phyloP scores from a whole-genome alignment of 225 moss, liverwort and hornwort genomes.

The Ulota crispa region DNA sequence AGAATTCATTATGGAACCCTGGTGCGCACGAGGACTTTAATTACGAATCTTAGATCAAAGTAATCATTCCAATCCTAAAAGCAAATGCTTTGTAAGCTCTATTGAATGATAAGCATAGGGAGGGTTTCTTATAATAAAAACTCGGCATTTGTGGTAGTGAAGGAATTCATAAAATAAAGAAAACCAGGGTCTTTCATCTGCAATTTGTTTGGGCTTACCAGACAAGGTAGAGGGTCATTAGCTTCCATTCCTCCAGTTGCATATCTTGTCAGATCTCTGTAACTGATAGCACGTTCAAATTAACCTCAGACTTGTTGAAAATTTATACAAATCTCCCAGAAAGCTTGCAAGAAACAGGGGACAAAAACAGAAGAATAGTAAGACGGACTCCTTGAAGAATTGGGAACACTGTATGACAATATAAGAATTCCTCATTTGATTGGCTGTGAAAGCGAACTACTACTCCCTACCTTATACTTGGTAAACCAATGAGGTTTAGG shows the following conservation, averaged over 20 bases:
- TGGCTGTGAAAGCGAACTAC: neutral
- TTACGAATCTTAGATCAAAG: no score
- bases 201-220: neutral
- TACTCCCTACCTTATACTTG: neutral
- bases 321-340: neutral
- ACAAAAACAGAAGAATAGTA: neutral
- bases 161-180: neutral
- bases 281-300: neutral
- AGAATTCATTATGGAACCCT: no score
- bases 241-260: neutral
- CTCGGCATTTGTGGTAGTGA: neutral
- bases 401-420: conserved; percentile 4
- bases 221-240: neutral
- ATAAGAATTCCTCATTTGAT: neutral
- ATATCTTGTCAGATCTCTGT: neutral
- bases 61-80: no score
- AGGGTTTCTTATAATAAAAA: no score
- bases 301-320: neutral
- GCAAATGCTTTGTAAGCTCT: no score
- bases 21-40: no score
- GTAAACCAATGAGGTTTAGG: neutral
- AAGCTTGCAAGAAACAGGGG: neutral
- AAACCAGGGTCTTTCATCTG: neutral
- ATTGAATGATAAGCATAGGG: no score
- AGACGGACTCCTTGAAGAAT: neutral